These are phyloP conservation scores for Aristolochia contorta DNA, from an alignment of 164 flowering plant genomes.

Conservation along the genomic window DNA sequence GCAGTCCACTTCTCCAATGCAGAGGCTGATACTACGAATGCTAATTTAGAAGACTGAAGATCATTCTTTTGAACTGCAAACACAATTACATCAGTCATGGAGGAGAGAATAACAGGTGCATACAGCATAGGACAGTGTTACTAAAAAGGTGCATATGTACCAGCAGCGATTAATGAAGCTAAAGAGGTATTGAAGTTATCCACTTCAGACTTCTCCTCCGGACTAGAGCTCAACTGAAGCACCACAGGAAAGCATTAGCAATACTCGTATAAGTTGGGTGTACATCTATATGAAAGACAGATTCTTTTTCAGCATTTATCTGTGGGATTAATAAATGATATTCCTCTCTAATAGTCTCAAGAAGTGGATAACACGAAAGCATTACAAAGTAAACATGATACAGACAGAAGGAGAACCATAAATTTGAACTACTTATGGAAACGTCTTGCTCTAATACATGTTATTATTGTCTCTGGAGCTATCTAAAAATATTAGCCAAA, in stretches of 20 bases:
- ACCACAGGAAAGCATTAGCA: neutral
- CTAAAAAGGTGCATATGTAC: neutral
- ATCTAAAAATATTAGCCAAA: too few species aligned
- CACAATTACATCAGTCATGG: neutral
- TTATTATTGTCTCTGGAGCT: too few species aligned
- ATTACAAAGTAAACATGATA: too few species aligned
- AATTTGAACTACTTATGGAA: too few species aligned
- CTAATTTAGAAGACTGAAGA: conserved; percentile 10
- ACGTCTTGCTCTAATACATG: too few species aligned
- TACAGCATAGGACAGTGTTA: neutral
- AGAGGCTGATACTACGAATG: conserved; percentile 12
- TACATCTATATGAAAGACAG: too few species aligned
- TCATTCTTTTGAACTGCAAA: conserved; percentile 11
- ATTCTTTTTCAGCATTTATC: too few species aligned
- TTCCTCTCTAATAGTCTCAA: too few species aligned
- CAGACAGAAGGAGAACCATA: too few species aligned
- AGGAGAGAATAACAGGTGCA: neutral
- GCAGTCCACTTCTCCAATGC: conserved; percentile 17
- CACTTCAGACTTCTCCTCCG: conserved; percentile 11
- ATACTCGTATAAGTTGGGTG: too few species aligned
- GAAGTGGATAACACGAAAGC: too few species aligned
- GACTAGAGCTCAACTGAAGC: conserved; percentile 13
- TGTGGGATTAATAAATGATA: too few species aligned
- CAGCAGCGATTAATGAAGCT: conserved; percentile 11
- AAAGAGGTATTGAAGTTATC: conserved; percentile 10